phyloP scores from a whole-genome alignment of 2,329 filamentous ascomycete genomes.

The Cadophora luteo-olivacea region DNA sequence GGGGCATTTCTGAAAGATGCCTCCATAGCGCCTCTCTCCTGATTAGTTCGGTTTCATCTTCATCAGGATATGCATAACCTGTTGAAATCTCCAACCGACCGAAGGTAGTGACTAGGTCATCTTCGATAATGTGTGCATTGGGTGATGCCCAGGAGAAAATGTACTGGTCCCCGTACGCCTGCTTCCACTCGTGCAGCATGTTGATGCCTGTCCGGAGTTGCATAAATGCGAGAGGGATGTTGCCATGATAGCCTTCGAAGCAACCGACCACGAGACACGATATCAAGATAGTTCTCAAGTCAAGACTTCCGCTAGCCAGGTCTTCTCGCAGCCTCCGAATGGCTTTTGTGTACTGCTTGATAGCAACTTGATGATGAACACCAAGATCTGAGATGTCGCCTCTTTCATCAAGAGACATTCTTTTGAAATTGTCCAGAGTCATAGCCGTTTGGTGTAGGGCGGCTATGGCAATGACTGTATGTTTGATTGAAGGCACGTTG shows the following conservation, averaged over 20 bases:
- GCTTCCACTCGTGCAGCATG: conserved; percentile 39
- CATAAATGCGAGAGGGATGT: conserved; percentile 20
- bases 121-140: conserved; percentile 47
- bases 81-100: conserved; percentile 65
- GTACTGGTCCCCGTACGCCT: conserved; percentile 24
- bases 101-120: conserved; percentile 66
- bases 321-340: conserved; percentile 24
- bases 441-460: conserved; percentile 13
- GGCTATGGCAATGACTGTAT: conserved; percentile 18
- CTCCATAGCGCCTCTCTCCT: background rate
- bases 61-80: conserved; percentile 48
- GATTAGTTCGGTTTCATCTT: background rate
- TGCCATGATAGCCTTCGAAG: conserved; percentile 30
- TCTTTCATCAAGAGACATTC: background rate
- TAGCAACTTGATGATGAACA: conserved; percentile 22
- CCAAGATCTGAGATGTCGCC: background rate
- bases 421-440: background rate
- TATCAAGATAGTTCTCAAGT: conserved; percentile 28
- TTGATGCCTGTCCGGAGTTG: conserved; percentile 27
- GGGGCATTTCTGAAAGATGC: conserved; percentile 20
- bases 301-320: conserved; percentile 20
- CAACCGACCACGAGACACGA: conserved; percentile 23
- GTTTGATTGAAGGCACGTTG: conserved; percentile 20
- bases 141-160: conserved; percentile 18
- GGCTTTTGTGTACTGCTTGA: conserved; percentile 26